A percentile compares a stretch with the other conserved stretches of the same genome.
Evolutionary conservation across 352 stramenopile species (phyloP).

Genomic region (Phytophthora nicotianae): DNA sequence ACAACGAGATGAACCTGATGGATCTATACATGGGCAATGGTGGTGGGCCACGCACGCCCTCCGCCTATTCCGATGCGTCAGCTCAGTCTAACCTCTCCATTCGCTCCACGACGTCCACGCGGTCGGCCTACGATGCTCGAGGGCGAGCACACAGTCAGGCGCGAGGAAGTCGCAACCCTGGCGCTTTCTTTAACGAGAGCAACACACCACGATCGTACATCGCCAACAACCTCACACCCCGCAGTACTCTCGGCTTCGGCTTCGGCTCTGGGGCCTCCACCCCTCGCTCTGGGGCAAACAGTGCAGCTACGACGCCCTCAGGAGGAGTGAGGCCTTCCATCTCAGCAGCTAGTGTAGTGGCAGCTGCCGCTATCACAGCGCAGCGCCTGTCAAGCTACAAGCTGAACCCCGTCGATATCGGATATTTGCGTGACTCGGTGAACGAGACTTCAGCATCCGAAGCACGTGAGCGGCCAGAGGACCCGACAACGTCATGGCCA

Average conservation of each 20-base stretch:
- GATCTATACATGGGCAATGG: constrained; percentile 72
- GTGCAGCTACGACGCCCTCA: constrained; percentile 37
- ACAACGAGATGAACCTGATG: constrained; percentile 89
- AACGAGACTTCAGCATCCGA: constrained; percentile 13
- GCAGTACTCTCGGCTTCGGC: constrained; percentile 33
- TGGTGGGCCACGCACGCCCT: constrained; percentile 64
- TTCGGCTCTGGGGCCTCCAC: constrained; percentile 45
- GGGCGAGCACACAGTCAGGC: constrained; percentile 28
- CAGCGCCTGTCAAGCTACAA: constrained; percentile 72
- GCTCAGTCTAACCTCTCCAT: constrained; percentile 82
- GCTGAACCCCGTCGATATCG: constrained; percentile 69
- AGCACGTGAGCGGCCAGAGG: constrained; percentile 29
- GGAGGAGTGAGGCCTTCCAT: constrained; percentile 34
- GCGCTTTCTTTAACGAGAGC: constrained; percentile 60
- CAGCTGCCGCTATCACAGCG: constrained; percentile 39
- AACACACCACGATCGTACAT: constrained; percentile 80
- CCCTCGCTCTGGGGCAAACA: constrained; percentile 49
- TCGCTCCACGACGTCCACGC: constrained; percentile 70
- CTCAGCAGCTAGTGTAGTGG: constrained; percentile 42
- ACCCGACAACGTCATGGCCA: constrained; percentile 30
- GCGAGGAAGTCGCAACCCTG: constrained; percentile 27
- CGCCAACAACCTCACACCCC: constrained; percentile 68
- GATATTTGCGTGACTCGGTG: constrained; percentile 68
- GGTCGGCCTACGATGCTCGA: constrained; percentile 57
- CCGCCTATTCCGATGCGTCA: constrained; percentile 77